Conservation (phyloP, 2,329 filamentous ascomycete species). For the Proliferodiscus dingleyae region DNA sequence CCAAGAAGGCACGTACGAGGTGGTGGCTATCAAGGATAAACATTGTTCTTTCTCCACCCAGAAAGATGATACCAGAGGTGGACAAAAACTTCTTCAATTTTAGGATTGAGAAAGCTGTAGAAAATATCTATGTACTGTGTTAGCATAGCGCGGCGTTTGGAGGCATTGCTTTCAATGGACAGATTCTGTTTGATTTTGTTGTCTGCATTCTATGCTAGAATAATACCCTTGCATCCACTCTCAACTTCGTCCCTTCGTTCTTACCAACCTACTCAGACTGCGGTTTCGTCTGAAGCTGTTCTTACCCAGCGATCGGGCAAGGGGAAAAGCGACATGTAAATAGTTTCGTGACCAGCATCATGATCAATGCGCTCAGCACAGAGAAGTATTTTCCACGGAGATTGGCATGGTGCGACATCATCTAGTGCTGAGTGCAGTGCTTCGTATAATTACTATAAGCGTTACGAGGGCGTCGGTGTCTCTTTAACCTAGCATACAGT, state of each 20-base stretch:
- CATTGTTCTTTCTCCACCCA: slow-evolving; percentile 84
- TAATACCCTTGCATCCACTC: too few species aligned
- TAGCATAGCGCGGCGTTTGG: slow-evolving; percentile 33
- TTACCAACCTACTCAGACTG: too few species aligned
- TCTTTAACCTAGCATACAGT: too few species aligned
- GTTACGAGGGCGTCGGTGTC: too few species aligned
- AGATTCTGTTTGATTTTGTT: background rate
- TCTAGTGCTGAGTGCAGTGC: too few species aligned
- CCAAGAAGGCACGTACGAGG: slow-evolving; percentile 95
- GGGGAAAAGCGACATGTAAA: slow-evolving; percentile 31
- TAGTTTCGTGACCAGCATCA: too few species aligned
- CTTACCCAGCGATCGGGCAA: slow-evolving; percentile 33
- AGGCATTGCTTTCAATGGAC: slow-evolving; percentile 1
- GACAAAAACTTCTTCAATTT: slow-evolving; percentile 34
- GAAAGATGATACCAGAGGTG: slow-evolving; percentile 46
- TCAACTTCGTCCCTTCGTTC: too few species aligned
- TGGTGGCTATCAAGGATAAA: slow-evolving; percentile 90
- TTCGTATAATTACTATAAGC: too few species aligned
- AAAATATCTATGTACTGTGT: slow-evolving; percentile 16
- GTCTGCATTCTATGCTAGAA: background rate
- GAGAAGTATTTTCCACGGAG: background rate
- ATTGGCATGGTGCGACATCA: too few species aligned
- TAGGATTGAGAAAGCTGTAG: slow-evolving; percentile 11
- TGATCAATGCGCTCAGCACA: too few species aligned
- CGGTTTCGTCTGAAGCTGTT: too few species aligned